Conservation (phyloP, 306 rosid genomes). For the Ormosia emarginata region DNA sequence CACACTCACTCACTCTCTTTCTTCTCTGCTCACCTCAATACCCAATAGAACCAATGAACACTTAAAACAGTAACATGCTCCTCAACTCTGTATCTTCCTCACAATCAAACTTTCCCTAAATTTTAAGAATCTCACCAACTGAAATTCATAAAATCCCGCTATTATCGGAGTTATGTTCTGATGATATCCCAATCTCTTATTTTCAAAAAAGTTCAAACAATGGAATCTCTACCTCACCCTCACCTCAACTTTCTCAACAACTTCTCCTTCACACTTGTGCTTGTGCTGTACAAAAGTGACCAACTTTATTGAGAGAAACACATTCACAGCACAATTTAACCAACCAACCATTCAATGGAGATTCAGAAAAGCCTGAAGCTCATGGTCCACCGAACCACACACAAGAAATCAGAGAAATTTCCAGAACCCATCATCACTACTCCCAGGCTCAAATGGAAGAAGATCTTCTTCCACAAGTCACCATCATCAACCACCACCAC, state of each 20-base stretch:
- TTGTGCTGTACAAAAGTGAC: not conserved
- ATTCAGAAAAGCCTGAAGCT: slow-evolving; percentile 52
- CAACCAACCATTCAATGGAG: slow-evolving; percentile 43
- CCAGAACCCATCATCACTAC: not conserved
- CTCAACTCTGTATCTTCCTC: not conserved
- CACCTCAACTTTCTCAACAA: slow-evolving; percentile 4
- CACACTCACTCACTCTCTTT: not conserved
- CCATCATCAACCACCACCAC: slow-evolving; percentile 2
- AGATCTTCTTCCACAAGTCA: slow-evolving; percentile 40
- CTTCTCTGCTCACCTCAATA: not conserved
- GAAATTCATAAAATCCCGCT: not conserved
- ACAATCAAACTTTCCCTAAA: not conserved
- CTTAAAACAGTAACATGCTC: not conserved
- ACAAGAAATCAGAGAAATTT: slow-evolving; percentile 18
- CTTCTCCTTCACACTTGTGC: not conserved
- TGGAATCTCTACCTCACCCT: slow-evolving; percentile 6
- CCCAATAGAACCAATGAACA: not conserved
- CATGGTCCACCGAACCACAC: slow-evolving; percentile 24
- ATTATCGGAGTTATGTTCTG: not conserved
- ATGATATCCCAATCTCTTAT: not conserved
- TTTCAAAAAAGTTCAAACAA: not conserved
- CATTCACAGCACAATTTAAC: not conserved
- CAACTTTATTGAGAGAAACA: not conserved
- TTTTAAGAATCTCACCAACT: not conserved
- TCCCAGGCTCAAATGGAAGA: slow-evolving; percentile 66